Conservation (phyloP, 768 basidiomycete genomes). For the Collybiopsis luxurians region DNA sequence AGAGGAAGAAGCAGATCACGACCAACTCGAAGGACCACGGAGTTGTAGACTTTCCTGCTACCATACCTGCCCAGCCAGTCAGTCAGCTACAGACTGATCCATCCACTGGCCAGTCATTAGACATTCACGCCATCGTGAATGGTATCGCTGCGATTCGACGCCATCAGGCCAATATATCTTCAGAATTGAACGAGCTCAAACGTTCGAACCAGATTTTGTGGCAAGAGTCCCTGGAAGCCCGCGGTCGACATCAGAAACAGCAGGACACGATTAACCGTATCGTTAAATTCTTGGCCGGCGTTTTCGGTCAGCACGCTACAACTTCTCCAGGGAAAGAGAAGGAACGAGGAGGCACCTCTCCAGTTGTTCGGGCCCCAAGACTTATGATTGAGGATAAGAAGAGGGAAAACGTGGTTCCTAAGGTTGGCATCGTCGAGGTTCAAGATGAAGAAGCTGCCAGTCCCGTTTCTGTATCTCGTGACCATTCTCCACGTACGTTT, state of each 20-base stretch:
- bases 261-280: constrained; percentile 97
- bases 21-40: constrained; percentile 33
- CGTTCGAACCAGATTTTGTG: constrained; percentile 86
- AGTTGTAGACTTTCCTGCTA: constrained; percentile 27
- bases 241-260: constrained; percentile 85
- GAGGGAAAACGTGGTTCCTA: constrained; percentile 32
- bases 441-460: constrained; percentile 37
- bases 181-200: constrained; percentile 87
- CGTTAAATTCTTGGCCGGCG: constrained; percentile 89
- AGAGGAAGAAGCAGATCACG: constrained; percentile 72
- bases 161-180: constrained; percentile 89
- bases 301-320: constrained; percentile 64
- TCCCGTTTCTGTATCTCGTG: constrained; percentile 6
- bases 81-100: constrained; percentile 15
- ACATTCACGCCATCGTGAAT: constrained; percentile 74
- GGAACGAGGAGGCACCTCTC: constrained; percentile 23
- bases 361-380: constrained; percentile 51
- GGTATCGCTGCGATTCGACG: constrained; percentile 86
- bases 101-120: constrained; percentile 55
- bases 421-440: constrained; percentile 33
- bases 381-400: constrained; percentile 65
- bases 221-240: constrained; percentile 81
- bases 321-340: constrained; percentile 36
- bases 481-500: constrained; percentile 4
- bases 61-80: constrained; percentile 20